Base-by-base conservation (phyloP, 106 monocot species). In the Hemerocallis citrina region DNA sequence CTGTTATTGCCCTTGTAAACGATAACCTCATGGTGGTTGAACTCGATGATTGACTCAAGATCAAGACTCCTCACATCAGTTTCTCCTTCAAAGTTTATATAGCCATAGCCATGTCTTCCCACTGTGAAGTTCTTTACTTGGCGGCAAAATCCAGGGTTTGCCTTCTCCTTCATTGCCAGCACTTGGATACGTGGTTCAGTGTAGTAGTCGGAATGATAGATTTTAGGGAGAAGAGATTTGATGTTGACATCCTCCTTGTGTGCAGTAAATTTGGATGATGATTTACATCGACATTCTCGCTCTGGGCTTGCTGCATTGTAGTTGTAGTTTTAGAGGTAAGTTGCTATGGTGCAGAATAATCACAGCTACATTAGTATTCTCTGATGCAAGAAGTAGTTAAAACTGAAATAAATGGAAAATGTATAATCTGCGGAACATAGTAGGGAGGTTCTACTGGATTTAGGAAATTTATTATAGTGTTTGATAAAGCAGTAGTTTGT, bases 11-110 rank as follows among this genome's bases (percentile, higher is more conserved):
- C 85, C 28, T 63, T 54, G 72, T 88, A 93, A 2, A 88, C 88
- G n/a, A 85, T 76, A 49, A 92, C 92, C 70, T 92, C 92, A 14
- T 84, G 77, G 41, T 74, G 48, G 64, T 79, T 79, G 79, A 92
- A 88, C 71, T 85, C 77, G 15, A 93, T 61, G 32, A 88, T 54
- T 0, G 88, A 78, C 48, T 93, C 85, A 25, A 93, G 71, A 68
- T 93, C 93, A 7, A 93, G 93, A 30, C 72, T 62, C 17, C 84
- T 71, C 33, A 93, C 74, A 36, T 93, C 88, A 0, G 88, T 88
- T 46, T 85, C 88, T 4, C 85, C 88, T 0, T 64, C 59, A 42
- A 93, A 93, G 50, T 72, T 84, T 34, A 93, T 93, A 70, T 74
- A 85, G 24, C 88, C 88, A 36, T 81, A 93, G 1, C 72, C 81